Evolutionary conservation across 2,329 filamentous ascomycete genomes (phyloP).

Genomic region (Aspergillus bombycis): DNA sequence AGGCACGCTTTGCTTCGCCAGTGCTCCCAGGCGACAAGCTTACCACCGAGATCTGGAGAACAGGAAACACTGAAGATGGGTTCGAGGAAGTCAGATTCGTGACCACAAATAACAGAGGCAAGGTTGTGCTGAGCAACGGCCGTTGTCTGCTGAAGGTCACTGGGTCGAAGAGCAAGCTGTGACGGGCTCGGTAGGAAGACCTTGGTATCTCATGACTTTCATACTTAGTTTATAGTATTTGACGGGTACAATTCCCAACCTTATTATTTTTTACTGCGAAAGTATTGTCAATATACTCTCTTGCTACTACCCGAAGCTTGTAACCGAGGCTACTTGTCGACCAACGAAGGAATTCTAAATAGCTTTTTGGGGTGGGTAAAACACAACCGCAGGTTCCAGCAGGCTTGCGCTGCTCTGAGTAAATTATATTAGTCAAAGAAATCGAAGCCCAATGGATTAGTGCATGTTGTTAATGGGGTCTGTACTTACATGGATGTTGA

Average conservation of each 20-base stretch:
- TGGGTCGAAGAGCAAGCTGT: conserved; percentile 66
- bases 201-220: neutral
- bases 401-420: neutral
- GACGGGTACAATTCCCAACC: neutral
- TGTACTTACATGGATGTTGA: neutral
- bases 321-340: neutral
- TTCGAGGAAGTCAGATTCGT: conserved; percentile 85
- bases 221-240: neutral
- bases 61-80: conserved; percentile 61
- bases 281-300: neutral
- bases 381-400: neutral
- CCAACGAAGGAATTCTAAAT: neutral
- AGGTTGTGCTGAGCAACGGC: conserved; percentile 86
- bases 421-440: neutral
- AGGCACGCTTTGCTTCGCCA: conserved; percentile 82
- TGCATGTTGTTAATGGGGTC: neutral
- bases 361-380: neutral
- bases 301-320: neutral
- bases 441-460: neutral
- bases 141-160: conserved; percentile 74
- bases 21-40: conserved; percentile 84
- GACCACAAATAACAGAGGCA: conserved; percentile 76
- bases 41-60: conserved; percentile 79
- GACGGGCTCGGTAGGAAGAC: conserved; percentile 25
- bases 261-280: too few species aligned